Evolutionary conservation across 768 basidiomycete genomes (phyloP).

Genomic region (Paxillus involutus): DNA sequence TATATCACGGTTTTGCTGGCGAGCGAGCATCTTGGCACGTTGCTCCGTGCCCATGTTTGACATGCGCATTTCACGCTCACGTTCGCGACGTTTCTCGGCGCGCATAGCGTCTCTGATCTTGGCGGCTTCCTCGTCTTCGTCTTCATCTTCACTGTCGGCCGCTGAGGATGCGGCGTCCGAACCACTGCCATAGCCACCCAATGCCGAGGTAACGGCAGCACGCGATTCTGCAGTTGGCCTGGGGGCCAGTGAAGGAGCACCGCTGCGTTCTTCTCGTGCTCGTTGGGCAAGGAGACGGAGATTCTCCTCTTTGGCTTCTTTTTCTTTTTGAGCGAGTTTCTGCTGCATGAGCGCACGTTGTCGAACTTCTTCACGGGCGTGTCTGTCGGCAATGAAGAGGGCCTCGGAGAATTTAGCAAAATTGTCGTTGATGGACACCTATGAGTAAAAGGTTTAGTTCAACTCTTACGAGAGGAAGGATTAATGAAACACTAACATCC

Average conservation of each 20-base stretch:
- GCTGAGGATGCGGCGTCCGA: slow-evolving; percentile 49
- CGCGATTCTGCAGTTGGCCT: slow-evolving; percentile 68
- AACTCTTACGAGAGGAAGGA: background rate
- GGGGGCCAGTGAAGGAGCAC: slow-evolving; percentile 55
- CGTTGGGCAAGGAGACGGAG: slow-evolving; percentile 92
- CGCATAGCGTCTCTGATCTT: slow-evolving; percentile 89
- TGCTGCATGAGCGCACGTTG: slow-evolving; percentile 98
- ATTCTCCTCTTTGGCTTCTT: slow-evolving; percentile 92
- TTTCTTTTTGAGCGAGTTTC: slow-evolving; percentile 98
- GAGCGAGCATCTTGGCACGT: slow-evolving; percentile 91
- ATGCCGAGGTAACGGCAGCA: slow-evolving; percentile 69
- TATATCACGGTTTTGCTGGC: slow-evolving; percentile 97
- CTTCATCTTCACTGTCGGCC: slow-evolving; percentile 55
- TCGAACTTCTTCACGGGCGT: slow-evolving; percentile 96
- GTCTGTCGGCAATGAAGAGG: slow-evolving; percentile 91
- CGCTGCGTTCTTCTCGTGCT: slow-evolving; percentile 91
- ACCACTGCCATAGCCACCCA: slow-evolving; percentile 88
- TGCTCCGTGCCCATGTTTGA: slow-evolving; percentile 98
- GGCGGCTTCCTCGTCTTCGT: slow-evolving; percentile 83
- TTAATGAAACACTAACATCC: slow-evolving; percentile 62
- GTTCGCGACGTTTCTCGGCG: slow-evolving; percentile 86
- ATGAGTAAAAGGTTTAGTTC: slow-evolving; percentile 1
- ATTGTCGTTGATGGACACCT: slow-evolving; percentile 99
- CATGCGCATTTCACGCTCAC: slow-evolving; percentile 98
- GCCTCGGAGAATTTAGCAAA: slow-evolving; percentile 99